phyloP scores from a whole-genome alignment of 1,139 yeast species.

The Suhomyces bokatorum region DNA sequence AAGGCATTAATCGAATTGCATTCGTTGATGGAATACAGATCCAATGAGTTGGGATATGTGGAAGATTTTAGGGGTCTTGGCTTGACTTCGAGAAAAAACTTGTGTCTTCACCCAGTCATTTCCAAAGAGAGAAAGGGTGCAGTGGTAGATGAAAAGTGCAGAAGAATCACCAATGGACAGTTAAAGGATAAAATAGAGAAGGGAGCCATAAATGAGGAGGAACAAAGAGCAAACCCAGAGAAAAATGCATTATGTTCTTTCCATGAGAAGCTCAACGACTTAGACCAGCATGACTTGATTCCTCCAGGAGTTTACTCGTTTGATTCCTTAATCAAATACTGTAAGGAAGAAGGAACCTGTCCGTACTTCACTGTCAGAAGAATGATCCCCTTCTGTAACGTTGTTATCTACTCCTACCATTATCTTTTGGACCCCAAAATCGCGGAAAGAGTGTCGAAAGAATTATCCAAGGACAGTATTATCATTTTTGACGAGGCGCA shows the following conservation, averaged over 20 bases:
- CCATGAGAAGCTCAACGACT: slow-evolving; percentile 84
- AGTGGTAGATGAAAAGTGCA: slow-evolving; percentile 93
- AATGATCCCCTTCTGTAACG: slow-evolving; percentile 94
- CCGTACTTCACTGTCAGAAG: slow-evolving; percentile 98
- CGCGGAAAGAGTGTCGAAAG: slow-evolving; percentile 91
- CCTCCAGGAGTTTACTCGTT: slow-evolving; percentile 95
- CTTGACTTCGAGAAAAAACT: slow-evolving; percentile 86
- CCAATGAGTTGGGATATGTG: slow-evolving; percentile 75
- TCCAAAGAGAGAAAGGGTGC: slow-evolving; percentile 89
- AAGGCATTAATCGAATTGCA: slow-evolving; percentile 94
- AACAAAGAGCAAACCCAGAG: slow-evolving; percentile 43
- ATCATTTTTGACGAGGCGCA: slow-evolving; percentile 98
- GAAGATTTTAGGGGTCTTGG: slow-evolving; percentile 95
- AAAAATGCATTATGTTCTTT: slow-evolving; percentile 61
- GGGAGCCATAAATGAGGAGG: slow-evolving; percentile 55
- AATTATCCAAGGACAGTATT: slow-evolving; percentile 87
- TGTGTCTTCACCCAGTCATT: slow-evolving; percentile 87
- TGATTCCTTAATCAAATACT: slow-evolving; percentile 74
- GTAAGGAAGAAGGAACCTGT: slow-evolving; percentile 78
- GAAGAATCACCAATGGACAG: slow-evolving; percentile 91
- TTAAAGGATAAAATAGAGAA: slow-evolving; percentile 64
- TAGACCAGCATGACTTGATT: slow-evolving; percentile 83
- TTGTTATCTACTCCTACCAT: slow-evolving; percentile 94
- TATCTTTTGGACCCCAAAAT: slow-evolving; percentile 94
- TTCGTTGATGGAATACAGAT: slow-evolving; percentile 80